Evolutionary conservation across 169 alveolate species (phyloP).

Genomic region (Eimeria necatrix): DNA sequence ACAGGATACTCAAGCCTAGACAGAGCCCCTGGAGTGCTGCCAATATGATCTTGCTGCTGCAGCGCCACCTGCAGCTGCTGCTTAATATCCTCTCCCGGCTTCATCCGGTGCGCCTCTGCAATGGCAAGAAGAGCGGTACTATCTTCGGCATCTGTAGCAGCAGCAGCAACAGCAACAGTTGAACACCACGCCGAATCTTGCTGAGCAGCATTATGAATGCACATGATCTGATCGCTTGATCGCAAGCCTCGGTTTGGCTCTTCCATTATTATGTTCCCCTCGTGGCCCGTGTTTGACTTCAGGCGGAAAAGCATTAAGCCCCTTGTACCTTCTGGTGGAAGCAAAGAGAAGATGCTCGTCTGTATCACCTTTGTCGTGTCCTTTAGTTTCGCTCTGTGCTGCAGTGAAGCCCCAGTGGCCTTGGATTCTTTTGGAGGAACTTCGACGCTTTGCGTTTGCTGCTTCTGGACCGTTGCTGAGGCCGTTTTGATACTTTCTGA

Average conservation of each 20-base stretch:
- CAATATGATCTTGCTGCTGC: not conserved
- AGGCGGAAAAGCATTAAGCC: no score
- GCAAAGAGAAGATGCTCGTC: slow-evolving; percentile 14
- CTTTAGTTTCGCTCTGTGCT: slow-evolving; percentile 24
- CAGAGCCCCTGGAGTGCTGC: slow-evolving; percentile 18
- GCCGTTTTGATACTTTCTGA: not conserved
- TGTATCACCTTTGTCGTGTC: slow-evolving; percentile 1
- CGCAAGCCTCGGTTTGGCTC: not conserved
- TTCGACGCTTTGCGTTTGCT: not conserved
- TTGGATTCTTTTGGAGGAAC: not conserved
- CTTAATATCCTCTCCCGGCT: slow-evolving; percentile 48
- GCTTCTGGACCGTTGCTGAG: not conserved
- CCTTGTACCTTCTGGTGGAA: slow-evolving; percentile 41
- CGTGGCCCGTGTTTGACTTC: no score
- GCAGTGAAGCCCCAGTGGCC: slow-evolving; percentile 18
- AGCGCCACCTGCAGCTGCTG: slow-evolving; percentile 53
- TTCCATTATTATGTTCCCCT: not conserved
- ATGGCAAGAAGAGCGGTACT: slow-evolving; percentile 37
- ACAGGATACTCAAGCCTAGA: not conserved
- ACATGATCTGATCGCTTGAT: not conserved
- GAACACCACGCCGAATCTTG: not conserved
- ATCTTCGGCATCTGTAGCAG: slow-evolving; percentile 47
- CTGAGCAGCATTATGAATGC: not conserved
- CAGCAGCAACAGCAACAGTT: slow-evolving; percentile 3
- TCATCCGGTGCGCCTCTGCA: slow-evolving; percentile 47